Base-by-base conservation (phyloP, 208 protist species). In the Leishmania major region DNA sequence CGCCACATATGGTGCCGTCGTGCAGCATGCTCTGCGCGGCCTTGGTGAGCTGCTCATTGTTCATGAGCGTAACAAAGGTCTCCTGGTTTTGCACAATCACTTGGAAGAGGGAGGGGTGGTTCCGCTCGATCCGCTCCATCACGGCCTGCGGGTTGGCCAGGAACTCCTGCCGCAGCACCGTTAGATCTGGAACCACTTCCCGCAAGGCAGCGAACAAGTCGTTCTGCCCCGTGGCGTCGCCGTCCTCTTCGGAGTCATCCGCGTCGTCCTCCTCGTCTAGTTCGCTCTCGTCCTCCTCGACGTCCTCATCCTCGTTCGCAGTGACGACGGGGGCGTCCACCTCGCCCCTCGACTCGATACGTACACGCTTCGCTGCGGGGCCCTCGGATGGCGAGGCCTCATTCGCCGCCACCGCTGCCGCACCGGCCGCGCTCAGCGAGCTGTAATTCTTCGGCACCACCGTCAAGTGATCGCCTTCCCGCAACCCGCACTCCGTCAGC, bases 91-190 rank as follows among this genome's bases (percentile, higher is more conserved):
- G 84, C 4, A 87, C 87, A 78, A 97, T 96, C 73, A 96, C 91
- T 70, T 95, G 90, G 71, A 96, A 94, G 22, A 97, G 89, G 0
- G 84, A 85, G 5, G 95, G 93, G 81, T 97, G 90, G 35, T 92
- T 77, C 35, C 83, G 78, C 80, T 91, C 87, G 57, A 97, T 94
- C 79, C 92, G 90, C 71, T 89, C 83, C 92, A 96, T 92, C 17
- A 96, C 78, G 22, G 75, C 89, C 51, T 90, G 83, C 13, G 95
- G 95, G 74, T 96, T 84, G 2, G 85, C 78, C 6, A 97, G 83
- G 78, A 97, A 97, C 66, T 91, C 84, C 51, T 92, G 84, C n/a
- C 92, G 92, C 84, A 97, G 91, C 40, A 93, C 86, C n/a, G 91
- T 80, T 40, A 97, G 78, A 81, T 97, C 93, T 1, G 91, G 89